phyloP scores from a whole-genome alignment of 176 grass and related monocot genomes.

The Thinopyrum elongatum region DNA sequence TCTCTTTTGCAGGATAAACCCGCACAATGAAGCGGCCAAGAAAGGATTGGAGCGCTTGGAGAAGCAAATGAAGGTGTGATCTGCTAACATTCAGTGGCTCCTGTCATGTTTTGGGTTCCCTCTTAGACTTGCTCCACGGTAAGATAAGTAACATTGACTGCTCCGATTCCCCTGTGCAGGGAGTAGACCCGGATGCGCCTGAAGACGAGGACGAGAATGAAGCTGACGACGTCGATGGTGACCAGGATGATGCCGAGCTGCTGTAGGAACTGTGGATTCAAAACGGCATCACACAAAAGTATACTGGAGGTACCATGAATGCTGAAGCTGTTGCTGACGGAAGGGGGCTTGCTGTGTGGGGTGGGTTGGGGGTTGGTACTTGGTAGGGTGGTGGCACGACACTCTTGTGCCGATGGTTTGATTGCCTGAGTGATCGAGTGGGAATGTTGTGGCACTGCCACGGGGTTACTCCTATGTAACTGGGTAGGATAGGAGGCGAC shows the following conservation, averaged over 20 bases:
- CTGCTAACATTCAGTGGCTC: not conserved
- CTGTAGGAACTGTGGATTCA: conserved; percentile 31
- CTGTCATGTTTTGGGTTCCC: not conserved
- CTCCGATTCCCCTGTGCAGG: conserved; percentile 37
- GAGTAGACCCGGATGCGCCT: conserved; percentile 90
- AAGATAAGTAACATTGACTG: not conserved
- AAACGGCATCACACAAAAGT: not conserved
- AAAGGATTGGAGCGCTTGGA: conserved; percentile 92
- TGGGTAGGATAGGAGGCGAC: not conserved
- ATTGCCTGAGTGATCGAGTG: not conserved
- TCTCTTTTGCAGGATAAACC: conserved; percentile 73
- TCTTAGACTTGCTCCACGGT: not conserved
- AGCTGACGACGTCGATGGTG: conserved; percentile 68
- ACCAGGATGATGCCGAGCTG: conserved; percentile 78
- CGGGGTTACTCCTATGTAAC: not conserved
- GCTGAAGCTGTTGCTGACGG: not conserved
- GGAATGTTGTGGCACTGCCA: not conserved
- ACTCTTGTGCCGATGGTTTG: not conserved
- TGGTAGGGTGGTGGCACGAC: not conserved
- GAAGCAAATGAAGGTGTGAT: conserved; percentile 97
- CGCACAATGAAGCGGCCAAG: conserved; percentile 89
- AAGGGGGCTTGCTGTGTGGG: not conserved
- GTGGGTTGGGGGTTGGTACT: not conserved
- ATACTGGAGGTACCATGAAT: not conserved
- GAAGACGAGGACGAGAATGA: conserved; percentile 95